phyloP scores from a whole-genome alignment of 495 filamentous ascomycete species.

The Penicillium goetzii region DNA sequence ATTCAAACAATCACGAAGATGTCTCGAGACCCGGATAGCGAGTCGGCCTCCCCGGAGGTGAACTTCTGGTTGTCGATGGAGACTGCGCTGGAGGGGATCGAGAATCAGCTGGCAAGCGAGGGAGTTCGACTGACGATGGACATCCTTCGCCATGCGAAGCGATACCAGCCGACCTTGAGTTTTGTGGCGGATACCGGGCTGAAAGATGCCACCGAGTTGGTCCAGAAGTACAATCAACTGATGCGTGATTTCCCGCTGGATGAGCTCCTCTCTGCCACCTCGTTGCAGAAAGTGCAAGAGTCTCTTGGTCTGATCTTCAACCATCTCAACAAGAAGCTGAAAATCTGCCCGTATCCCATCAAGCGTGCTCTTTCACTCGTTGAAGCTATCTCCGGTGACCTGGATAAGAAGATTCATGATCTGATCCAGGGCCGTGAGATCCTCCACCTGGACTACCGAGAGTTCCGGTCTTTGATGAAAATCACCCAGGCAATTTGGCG shows the following conservation, averaged over 20 bases:
- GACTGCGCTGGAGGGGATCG: conserved; percentile 83
- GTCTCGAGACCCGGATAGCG: conserved; percentile 82
- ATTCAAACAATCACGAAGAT: conserved; percentile 97
- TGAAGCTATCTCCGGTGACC: conserved; percentile 93
- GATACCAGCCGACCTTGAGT: conserved; percentile 94
- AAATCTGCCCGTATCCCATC: conserved; percentile 93
- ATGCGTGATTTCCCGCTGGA: conserved; percentile 98
- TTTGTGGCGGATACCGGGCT: conserved; percentile 93
- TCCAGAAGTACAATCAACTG: conserved; percentile 97
- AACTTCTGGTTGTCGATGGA: conserved; percentile 99
- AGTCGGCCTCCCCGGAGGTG: conserved; percentile 93
- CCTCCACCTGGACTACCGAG: conserved; percentile 87
- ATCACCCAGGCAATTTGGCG: conserved; percentile 83
- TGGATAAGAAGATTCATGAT: conserved; percentile 82
- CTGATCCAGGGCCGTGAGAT: conserved; percentile 83
- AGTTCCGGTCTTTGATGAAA: conserved; percentile 84
- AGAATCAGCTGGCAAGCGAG: conserved; percentile 81
- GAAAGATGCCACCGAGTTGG: conserved; percentile 90
- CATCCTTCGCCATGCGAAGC: conserved; percentile 90
- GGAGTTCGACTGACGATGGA: conserved; percentile 92
- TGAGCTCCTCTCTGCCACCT: conserved; percentile 89
- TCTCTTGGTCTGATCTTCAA: conserved; percentile 83
- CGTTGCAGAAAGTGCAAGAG: conserved; percentile 86
- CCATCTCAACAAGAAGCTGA: conserved; percentile 95
- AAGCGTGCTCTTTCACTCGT: conserved; percentile 90